Evolutionary conservation across 2,329 filamentous ascomycete genomes (phyloP).

Genomic region (Pseudogymnoascus sp.): DNA sequence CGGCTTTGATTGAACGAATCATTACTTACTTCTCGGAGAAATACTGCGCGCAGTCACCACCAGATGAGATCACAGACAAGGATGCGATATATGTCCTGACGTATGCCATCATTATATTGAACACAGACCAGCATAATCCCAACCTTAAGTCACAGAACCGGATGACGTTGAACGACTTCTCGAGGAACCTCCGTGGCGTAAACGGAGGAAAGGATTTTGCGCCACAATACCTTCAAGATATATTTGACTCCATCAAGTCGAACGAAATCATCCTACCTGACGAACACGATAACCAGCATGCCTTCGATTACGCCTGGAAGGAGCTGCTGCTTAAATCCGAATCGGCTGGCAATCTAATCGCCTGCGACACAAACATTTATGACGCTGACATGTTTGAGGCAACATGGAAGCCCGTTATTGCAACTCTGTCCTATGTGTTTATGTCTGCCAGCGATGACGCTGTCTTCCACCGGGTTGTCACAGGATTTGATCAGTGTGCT

Average conservation of each 20-base stretch:
- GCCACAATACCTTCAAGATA: slow-evolving; percentile 73
- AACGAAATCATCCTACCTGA: slow-evolving; percentile 96
- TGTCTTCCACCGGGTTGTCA: slow-evolving; percentile 87
- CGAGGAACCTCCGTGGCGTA: slow-evolving; percentile 81
- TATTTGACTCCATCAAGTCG: slow-evolving; percentile 84
- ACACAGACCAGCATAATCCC: slow-evolving; percentile 94
- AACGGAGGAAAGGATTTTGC: slow-evolving; percentile 83
- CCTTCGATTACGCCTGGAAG: slow-evolving; percentile 96
- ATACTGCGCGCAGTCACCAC: slow-evolving; percentile 65
- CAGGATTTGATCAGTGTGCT: slow-evolving; percentile 93
- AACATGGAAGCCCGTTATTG: slow-evolving; percentile 91
- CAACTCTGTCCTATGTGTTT: slow-evolving; percentile 94
- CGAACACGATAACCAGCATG: slow-evolving; percentile 93
- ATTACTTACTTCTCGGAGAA: slow-evolving; percentile 81
- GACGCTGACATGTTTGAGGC: slow-evolving; percentile 97
- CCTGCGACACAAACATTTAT: slow-evolving; percentile 88
- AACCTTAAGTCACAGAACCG: slow-evolving; percentile 73
- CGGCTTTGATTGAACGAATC: slow-evolving; percentile 86
- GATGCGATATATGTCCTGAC: slow-evolving; percentile 87
- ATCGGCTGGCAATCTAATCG: slow-evolving; percentile 63
- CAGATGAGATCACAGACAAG: slow-evolving; percentile 72
- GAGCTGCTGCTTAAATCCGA: slow-evolving; percentile 83
- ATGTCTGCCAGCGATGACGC: slow-evolving; percentile 97
- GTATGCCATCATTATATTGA: slow-evolving; percentile 96
- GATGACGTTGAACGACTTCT: slow-evolving; percentile 80